Conservation (phyloP, 2,329 filamentous ascomycete species). For the Sporothrix inflata region DNA sequence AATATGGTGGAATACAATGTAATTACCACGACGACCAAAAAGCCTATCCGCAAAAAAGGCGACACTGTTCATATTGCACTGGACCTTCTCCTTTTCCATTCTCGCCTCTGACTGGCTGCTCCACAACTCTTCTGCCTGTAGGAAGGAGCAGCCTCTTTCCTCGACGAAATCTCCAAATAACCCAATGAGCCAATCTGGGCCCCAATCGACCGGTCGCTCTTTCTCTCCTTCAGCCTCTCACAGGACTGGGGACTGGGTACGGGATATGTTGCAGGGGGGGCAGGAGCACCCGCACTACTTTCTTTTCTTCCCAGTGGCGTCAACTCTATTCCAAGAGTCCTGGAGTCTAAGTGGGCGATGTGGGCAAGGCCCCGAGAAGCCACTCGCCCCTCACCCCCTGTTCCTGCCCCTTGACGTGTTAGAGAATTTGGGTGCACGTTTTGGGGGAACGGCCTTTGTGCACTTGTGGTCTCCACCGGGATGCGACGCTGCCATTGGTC, state of each 20-base stretch:
- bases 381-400: slow-evolving; percentile 9
- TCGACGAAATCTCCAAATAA: background rate
- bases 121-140: background rate
- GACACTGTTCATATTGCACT: background rate
- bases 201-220: background rate
- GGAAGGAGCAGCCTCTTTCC: background rate
- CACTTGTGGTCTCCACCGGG: background rate
- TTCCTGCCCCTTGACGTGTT: slow-evolving; percentile 19
- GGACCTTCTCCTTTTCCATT: background rate
- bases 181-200: background rate
- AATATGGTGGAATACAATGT: background rate
- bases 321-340: slow-evolving; percentile 8
- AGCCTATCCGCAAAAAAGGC: background rate
- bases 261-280: background rate
- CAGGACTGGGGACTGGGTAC: background rate
- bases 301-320: background rate
- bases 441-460: background rate
- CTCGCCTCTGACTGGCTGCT: background rate
- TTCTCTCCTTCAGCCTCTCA: slow-evolving; percentile 6
- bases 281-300: background rate
- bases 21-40: background rate
- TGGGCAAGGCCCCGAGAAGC: background rate
- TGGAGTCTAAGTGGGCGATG: background rate
- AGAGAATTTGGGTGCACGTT: slow-evolving; percentile 15
- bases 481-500: slow-evolving; percentile 14